Evolutionary conservation across 768 basidiomycete species (phyloP).

Genomic region (Tylopilus intermedius): DNA sequence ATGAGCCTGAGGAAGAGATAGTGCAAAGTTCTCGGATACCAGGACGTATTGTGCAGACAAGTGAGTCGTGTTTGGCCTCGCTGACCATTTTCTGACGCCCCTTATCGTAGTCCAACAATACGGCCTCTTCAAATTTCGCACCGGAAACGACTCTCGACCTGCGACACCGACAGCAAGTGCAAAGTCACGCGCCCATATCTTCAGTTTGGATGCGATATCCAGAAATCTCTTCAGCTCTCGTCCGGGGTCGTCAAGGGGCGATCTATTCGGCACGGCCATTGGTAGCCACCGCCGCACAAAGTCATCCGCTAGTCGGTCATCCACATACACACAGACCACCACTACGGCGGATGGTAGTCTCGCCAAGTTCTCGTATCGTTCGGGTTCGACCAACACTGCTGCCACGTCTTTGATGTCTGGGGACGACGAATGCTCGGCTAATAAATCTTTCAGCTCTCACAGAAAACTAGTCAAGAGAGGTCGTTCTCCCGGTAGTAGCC

Average conservation of each 20-base stretch:
- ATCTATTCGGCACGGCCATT: constrained; percentile 72
- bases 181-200: constrained; percentile 74
- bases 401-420: constrained; percentile 57
- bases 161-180: constrained; percentile 77
- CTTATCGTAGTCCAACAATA: constrained; percentile 68
- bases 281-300: constrained; percentile 58
- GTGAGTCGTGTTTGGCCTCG: constrained; percentile 41
- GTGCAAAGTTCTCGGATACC: constrained; percentile 73
- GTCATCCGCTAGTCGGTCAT: constrained; percentile 68
- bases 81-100: not conserved
- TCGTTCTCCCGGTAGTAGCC: constrained; percentile 38
- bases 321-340: constrained; percentile 66
- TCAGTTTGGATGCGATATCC: constrained; percentile 85
- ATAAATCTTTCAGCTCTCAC: constrained; percentile 42
- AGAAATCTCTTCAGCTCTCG: constrained; percentile 78
- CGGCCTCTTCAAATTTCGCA: constrained; percentile 83
- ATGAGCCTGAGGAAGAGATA: constrained; percentile 77
- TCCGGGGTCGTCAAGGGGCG: constrained; percentile 63
- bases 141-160: constrained; percentile 71
- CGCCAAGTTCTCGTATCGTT: constrained; percentile 67
- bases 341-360: constrained; percentile 63
- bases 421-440: constrained; percentile 57
- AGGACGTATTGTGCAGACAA: constrained; percentile 72
- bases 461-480: constrained; percentile 43
- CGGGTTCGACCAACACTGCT: constrained; percentile 59